These are phyloP conservation scores for Cordyceps cateniannulata DNA, from an alignment of 2,329 filamentous ascomycete species.

Conservation along the genomic window DNA sequence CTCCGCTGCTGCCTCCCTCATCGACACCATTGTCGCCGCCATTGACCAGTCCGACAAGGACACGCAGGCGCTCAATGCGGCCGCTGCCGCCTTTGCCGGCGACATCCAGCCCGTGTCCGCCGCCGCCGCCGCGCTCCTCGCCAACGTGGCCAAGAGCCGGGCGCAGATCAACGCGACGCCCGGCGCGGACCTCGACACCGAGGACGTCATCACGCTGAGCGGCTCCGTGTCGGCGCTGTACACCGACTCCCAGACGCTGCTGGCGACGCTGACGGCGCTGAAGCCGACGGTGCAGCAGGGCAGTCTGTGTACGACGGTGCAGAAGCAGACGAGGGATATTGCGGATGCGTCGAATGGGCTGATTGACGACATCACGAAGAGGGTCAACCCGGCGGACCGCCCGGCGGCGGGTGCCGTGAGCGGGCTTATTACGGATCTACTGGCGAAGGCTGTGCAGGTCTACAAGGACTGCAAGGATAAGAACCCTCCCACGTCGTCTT, in stretches of 20 bases:
- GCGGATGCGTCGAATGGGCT: not conserved
- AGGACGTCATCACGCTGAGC: not conserved
- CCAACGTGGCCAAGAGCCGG: not conserved
- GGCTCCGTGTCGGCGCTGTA: not conserved
- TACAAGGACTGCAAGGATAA: slow-evolving; percentile 4
- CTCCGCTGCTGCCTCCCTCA: not conserved
- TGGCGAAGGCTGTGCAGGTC: not conserved
- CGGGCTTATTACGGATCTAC: not conserved
- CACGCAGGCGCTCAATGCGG: not conserved
- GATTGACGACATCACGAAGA: not conserved
- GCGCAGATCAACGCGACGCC: not conserved
- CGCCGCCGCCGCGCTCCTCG: not conserved
- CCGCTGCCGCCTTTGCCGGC: not conserved
- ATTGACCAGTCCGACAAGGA: not conserved
- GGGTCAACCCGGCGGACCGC: not conserved
- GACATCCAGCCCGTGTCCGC: not conserved
- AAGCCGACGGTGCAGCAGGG: not conserved
- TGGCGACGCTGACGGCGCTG: not conserved
- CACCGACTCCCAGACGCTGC: not conserved
- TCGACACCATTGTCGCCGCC: not conserved
- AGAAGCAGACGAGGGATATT: not conserved
- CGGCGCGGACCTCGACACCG: not conserved
- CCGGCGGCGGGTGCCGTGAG: not conserved
- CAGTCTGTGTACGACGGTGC: not conserved
- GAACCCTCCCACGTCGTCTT: not conserved